Base-by-base conservation (phyloP, 805 yeast genomes). In the Vanderwaltozyma yarrowii region DNA sequence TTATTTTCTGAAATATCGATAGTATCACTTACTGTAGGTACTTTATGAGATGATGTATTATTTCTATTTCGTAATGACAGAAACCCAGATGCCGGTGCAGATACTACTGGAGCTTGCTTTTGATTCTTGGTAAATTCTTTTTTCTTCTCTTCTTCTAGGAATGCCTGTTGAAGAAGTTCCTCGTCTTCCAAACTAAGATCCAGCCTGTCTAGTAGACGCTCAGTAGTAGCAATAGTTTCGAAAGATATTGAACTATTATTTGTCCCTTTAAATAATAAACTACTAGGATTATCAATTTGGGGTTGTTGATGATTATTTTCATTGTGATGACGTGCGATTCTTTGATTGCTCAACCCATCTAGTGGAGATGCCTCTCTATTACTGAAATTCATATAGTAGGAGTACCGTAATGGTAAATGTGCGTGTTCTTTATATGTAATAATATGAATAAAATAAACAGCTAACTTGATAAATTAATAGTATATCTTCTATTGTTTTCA, bases 61-160 rank as follows among this genome's bases (percentile, higher is more conserved):
- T 28, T 30, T 16, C 29, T 34, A 28, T 37, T 40, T 37, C 56
- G 43, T 33, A 56, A 36, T 4, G 61, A 57, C 12, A 54, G 58
- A 28, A 59, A 59, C n/a, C 49, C 52, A 1, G 60, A 51, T 4
- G 64, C 64, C 2, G 64, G 64, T 33, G 53, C 39, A 41, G 61
- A 57, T 10, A 54, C 26, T 10, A 42, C 35, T 9, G 49, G 51
- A 4, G 39, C 43, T 26, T 46, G 41, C 6, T 3, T 19, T 30
- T 35, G 25, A 11, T 9, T 25, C 15, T 26, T 39, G 7, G 14
- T 12, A 21, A 21, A 14, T 15, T 31, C 33, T 33, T 35, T 41
- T 21, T 40, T 42, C 27, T 41, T 52, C 23, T 47, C 47, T 18
- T 49, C 51, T 35, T 50, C 52, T 24, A 41, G 38, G 23, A 56